These are phyloP conservation scores for Ceratocystis papillata DNA, from an alignment of 2,329 filamentous ascomycete species.

Conservation along the genomic window DNA sequence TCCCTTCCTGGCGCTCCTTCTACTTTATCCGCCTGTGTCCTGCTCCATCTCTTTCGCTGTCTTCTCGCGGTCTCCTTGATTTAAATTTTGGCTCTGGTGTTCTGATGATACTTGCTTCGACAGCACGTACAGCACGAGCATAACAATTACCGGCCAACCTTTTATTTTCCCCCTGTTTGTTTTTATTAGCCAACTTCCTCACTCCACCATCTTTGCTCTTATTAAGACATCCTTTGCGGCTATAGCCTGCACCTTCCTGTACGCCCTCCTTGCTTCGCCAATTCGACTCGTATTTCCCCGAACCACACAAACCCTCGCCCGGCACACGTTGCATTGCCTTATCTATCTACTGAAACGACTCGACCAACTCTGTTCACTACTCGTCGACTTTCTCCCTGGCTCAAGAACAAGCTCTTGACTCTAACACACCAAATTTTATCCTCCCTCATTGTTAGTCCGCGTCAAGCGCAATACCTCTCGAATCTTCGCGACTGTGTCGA, in stretches of 20 bases:
- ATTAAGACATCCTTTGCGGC: not conserved
- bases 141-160: not conserved
- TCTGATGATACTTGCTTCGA: not conserved
- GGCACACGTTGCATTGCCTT: not conserved
- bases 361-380: no score
- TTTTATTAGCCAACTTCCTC: not conserved
- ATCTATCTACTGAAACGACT: not conserved
- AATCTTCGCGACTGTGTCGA: no score
- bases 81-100: not conserved
- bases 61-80: no score
- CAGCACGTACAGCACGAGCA: not conserved
- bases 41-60: no score
- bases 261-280: not conserved
- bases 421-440: no score
- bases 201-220: not conserved
- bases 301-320: not conserved
- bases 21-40: not conserved
- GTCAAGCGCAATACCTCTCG: no score
- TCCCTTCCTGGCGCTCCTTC: constrained; percentile 11
- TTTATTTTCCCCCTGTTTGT: not conserved
- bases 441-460: no score
- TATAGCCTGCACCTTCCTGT: not conserved
- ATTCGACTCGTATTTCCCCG: constrained; percentile 6
- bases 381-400: no score
- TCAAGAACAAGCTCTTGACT: no score